phyloP scores from a whole-genome alignment of 352 stramenopile species.

The Phytophthora sp. region DNA sequence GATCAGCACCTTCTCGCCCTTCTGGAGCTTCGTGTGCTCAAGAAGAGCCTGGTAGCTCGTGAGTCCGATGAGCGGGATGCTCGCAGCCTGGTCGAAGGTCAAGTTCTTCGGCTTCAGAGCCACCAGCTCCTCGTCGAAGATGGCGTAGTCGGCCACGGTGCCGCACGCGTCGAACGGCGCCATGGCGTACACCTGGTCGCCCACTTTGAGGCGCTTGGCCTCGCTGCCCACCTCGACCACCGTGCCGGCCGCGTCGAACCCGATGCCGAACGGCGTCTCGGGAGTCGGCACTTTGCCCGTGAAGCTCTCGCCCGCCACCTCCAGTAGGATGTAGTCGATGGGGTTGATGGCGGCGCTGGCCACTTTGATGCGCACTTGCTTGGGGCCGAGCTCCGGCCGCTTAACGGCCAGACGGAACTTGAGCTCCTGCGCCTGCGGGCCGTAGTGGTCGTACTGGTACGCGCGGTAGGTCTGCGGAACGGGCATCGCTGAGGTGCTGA shows the following conservation, averaged over 20 bases:
- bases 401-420: slow-evolving; percentile 31
- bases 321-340: slow-evolving; percentile 34
- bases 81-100: slow-evolving; percentile 47
- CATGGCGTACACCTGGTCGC: slow-evolving; percentile 37
- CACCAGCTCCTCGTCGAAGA: slow-evolving; percentile 39
- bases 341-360: slow-evolving; percentile 35
- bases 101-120: slow-evolving; percentile 49
- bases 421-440: slow-evolving; percentile 23
- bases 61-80: slow-evolving; percentile 34
- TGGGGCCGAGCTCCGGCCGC: slow-evolving; percentile 10
- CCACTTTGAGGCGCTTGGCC: slow-evolving; percentile 19
- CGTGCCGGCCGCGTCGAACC: slow-evolving; percentile 29
- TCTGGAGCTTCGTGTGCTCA: slow-evolving; percentile 43
- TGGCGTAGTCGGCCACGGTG: slow-evolving; percentile 42
- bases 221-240: slow-evolving; percentile 31
- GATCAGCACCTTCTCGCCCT: slow-evolving; percentile 52
- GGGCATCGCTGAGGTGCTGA: slow-evolving; percentile 11
- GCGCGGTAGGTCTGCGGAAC: slow-evolving; percentile 37
- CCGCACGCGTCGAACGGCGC: slow-evolving; percentile 22
- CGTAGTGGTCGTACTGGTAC: slow-evolving; percentile 41
- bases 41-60: slow-evolving; percentile 48
- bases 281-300: slow-evolving; percentile 17
- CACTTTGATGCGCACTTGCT: slow-evolving; percentile 46
- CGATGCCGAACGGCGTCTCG: slow-evolving; percentile 23
- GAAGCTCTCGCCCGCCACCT: slow-evolving; percentile 15